Evolutionary conservation across 495 filamentous ascomycete genomes (phyloP).

Genomic region (Penicillium angulare): DNA sequence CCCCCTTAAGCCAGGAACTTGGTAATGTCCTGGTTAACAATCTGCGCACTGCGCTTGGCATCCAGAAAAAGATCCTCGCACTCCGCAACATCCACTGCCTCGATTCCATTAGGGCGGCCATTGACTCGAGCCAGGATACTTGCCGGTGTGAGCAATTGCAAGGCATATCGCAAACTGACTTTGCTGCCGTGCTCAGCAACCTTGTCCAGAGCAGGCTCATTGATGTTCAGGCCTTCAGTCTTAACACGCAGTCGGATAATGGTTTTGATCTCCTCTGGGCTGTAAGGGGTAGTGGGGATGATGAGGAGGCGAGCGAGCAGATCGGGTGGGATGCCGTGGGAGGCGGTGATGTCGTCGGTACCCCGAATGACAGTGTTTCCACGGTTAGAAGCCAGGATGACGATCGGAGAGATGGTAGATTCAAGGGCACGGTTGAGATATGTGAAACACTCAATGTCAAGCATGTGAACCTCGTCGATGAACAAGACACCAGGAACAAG

Average conservation of each 20-base stretch:
- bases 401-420: constrained; percentile 87
- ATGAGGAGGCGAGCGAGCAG: constrained; percentile 91
- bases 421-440: constrained; percentile 97
- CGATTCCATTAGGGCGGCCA: constrained; percentile 67
- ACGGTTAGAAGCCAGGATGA: constrained; percentile 95
- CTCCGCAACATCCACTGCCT: constrained; percentile 80
- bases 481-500: constrained; percentile 95
- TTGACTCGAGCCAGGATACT: constrained; percentile 68
- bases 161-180: constrained; percentile 85
- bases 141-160: constrained; percentile 90
- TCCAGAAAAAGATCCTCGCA: constrained; percentile 89
- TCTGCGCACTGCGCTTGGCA: constrained; percentile 74
- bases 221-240: constrained; percentile 76
- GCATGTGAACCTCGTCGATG: constrained; percentile 99
- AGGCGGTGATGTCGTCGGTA: constrained; percentile 76
- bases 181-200: constrained; percentile 80
- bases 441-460: constrained; percentile 98
- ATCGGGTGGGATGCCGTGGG: constrained; percentile 91
- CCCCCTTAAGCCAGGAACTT: constrained; percentile 43
- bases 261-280: constrained; percentile 78
- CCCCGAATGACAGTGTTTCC: constrained; percentile 87
- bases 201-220: constrained; percentile 79
- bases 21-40: constrained; percentile 63
- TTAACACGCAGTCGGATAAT: constrained; percentile 81
- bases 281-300: constrained; percentile 86